phyloP scores from a whole-genome alignment of 352 stramenopile species.

The Pythium periplocum region DNA sequence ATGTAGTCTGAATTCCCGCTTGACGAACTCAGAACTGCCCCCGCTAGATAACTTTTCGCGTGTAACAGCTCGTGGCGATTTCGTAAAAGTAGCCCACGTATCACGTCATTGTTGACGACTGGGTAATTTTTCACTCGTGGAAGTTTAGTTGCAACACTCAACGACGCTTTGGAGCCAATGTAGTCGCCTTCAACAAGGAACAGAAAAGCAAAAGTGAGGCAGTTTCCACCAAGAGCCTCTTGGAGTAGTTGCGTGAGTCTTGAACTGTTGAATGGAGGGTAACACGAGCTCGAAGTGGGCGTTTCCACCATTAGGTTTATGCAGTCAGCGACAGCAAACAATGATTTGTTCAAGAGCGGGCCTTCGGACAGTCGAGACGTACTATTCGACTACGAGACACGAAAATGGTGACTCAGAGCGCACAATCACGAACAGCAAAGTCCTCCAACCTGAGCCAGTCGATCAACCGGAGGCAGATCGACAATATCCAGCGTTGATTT shows the following conservation, averaged over 20 bases:
- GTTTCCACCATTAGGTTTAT: slow-evolving; percentile 15
- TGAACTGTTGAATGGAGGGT: slow-evolving; percentile 25
- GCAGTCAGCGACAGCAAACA: slow-evolving; percentile 41
- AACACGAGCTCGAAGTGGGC: background rate
- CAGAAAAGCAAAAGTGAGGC: slow-evolving; percentile 38
- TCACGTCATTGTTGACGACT: slow-evolving; percentile 50
- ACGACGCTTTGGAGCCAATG: slow-evolving; percentile 27
- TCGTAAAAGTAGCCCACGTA: slow-evolving; percentile 29
- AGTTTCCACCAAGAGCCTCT: slow-evolving; percentile 47
- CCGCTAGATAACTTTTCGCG: no score
- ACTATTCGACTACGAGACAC: slow-evolving; percentile 14
- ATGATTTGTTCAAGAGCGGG: slow-evolving; percentile 49
- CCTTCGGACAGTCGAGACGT: slow-evolving; percentile 38
- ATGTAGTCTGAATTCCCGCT: slow-evolving; percentile 6
- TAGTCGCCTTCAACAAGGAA: slow-evolving; percentile 34
- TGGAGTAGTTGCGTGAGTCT: slow-evolving; percentile 37
- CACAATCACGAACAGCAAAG: background rate
- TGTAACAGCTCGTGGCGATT: no score
- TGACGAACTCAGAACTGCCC: no score
- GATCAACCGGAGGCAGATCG: slow-evolving; percentile 42
- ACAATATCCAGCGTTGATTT: slow-evolving; percentile 38
- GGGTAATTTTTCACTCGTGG: slow-evolving; percentile 35
- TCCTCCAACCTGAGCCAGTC: slow-evolving; percentile 32
- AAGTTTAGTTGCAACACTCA: slow-evolving; percentile 31
- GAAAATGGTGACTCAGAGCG: background rate